phyloP scores from a whole-genome alignment of 441 rosid species.

The Erodium trifolium region DNA sequence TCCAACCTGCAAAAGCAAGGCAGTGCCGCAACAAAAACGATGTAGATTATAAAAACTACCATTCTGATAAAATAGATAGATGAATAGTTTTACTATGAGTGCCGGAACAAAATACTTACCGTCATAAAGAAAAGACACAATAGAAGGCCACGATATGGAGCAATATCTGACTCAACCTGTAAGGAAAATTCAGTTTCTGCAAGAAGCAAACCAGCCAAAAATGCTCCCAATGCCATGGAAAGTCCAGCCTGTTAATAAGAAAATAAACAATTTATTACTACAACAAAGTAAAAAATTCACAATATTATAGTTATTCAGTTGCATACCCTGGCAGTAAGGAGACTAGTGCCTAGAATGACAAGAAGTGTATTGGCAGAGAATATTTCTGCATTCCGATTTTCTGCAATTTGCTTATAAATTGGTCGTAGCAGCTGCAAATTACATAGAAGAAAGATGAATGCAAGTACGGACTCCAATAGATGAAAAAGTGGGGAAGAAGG shows the following conservation, averaged over 20 bases:
- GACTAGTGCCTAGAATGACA: conserved; percentile 95
- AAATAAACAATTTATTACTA: background rate
- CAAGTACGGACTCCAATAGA: background rate
- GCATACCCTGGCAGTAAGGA: conserved; percentile 94
- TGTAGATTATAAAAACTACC: background rate
- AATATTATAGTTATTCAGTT: background rate
- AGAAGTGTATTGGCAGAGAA: conserved; percentile 97
- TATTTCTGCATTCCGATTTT: conserved; percentile 96
- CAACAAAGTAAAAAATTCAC: background rate
- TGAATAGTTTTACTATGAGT: background rate
- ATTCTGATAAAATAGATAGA: background rate
- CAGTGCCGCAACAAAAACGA: too few species aligned
- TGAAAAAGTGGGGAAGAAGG: background rate
- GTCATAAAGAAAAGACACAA: conserved; percentile 99
- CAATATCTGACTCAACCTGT: conserved; percentile 99
- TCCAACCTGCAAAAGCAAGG: conserved; percentile 66
- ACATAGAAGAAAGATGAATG: conserved; percentile 11
- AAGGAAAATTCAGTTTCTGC: conserved; percentile 99
- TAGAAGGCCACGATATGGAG: conserved; percentile 96
- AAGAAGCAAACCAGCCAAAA: conserved; percentile 94
- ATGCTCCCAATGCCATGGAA: conserved; percentile 98
- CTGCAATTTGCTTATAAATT: conserved; percentile 93
- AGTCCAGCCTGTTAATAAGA: conserved; percentile 71
- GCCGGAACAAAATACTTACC: conserved; percentile 33
- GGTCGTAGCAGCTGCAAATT: conserved; percentile 91